These are phyloP conservation scores for Bothriochloa decipiens DNA, from an alignment of 176 grass and related monocot species.

Conservation along the genomic window DNA sequence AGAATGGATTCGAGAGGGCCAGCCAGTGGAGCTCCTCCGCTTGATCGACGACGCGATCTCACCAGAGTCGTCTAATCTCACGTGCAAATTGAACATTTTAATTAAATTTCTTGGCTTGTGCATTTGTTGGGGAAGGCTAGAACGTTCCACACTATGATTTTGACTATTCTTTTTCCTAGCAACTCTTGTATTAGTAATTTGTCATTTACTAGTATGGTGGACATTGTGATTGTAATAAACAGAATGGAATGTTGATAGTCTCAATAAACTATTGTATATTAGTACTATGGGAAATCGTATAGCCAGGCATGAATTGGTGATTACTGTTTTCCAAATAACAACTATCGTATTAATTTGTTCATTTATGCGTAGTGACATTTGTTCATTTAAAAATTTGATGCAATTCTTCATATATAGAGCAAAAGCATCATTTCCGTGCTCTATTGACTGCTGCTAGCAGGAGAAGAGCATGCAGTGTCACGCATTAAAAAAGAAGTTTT, in stretches of 20 bases:
- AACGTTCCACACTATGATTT: too few relatives aligned
- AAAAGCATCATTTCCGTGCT: too few relatives aligned
- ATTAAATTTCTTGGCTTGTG: neutral
- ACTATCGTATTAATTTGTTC: neutral
- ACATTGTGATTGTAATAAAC: slow-evolving; percentile 1
- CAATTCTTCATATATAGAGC: too few relatives aligned
- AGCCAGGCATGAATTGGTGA: neutral
- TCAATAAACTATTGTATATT: neutral
- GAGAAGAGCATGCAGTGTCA: too few relatives aligned
- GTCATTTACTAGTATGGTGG: neutral
- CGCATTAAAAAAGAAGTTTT: too few relatives aligned
- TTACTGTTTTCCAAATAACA: too few relatives aligned
- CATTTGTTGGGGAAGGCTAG: too few relatives aligned
- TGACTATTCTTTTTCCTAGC: neutral
- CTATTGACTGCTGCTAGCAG: too few relatives aligned
- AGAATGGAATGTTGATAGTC: neutral
- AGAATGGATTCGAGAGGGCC: slow-evolving; percentile 82
- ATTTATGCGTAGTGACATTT: neutral
- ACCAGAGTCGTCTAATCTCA: neutral
- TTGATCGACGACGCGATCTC: too few relatives aligned
- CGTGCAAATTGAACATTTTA: neutral
- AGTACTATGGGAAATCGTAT: neutral
- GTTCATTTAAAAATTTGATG: too few relatives aligned
- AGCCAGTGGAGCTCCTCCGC: slow-evolving; percentile 52
- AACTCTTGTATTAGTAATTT: too few relatives aligned